Percentiles rank a stretch among this genome's conserved stretches.
Evolutionary conservation across 1,284 basidiomycete species (phyloP).

Genomic region (Fomitopsis schrenkii): DNA sequence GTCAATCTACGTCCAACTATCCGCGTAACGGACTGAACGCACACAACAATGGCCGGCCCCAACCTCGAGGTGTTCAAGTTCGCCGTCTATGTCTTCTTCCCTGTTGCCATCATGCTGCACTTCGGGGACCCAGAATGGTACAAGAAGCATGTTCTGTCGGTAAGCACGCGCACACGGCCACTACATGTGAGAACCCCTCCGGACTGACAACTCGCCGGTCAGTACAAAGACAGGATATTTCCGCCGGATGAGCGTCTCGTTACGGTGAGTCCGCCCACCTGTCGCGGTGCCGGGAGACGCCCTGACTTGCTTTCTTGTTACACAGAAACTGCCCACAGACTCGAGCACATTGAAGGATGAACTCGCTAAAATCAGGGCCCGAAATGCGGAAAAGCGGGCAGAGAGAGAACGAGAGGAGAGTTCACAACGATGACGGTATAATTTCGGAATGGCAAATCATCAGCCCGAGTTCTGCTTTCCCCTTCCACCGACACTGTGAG

Average conservation of each 20-base stretch:
- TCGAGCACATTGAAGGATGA: constrained; percentile 61
- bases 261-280: constrained; percentile 35
- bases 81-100: constrained; percentile 85
- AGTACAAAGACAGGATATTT: constrained; percentile 75
- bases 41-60: constrained; percentile 62
- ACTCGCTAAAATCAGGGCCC: constrained; percentile 63
- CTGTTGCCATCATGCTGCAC: constrained; percentile 79
- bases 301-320: neutral
- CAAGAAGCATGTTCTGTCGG: constrained; percentile 72
- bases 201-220: neutral
- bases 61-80: constrained; percentile 91
- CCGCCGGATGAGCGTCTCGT: constrained; percentile 55
- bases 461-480: no score
- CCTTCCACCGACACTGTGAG: no score
- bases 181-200: neutral
- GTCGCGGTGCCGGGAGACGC: neutral
- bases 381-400: constrained; percentile 45
- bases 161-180: constrained; percentile 32
- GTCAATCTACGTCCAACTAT: neutral
- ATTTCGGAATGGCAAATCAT: no score
- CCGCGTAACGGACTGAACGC: neutral
- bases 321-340: constrained; percentile 59
- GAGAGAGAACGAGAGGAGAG: constrained; percentile 35
- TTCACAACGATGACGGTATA: neutral
- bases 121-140: constrained; percentile 93